Conservation (phyloP, 2,329 filamentous ascomycete species). For the Talaromyces amestolkiae region DNA sequence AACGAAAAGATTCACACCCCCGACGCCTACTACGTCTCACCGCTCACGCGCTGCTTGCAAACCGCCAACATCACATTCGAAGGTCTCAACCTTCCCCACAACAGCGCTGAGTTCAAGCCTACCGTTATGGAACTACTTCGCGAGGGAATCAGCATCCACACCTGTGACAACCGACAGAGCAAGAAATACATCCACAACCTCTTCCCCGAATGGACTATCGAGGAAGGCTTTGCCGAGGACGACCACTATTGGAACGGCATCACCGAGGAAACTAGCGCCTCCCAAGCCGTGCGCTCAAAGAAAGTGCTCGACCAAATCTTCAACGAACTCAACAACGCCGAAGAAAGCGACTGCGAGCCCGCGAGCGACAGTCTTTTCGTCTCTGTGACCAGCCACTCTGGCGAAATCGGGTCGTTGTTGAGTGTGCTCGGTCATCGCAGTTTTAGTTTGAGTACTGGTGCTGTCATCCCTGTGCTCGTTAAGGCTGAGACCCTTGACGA, state of each 20-base stretch:
- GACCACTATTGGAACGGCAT: slow-evolving; percentile 56
- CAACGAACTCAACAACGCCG: slow-evolving; percentile 11
- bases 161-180: slow-evolving; percentile 56
- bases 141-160: slow-evolving; percentile 59
- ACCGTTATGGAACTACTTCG: slow-evolving; percentile 57
- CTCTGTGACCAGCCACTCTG: slow-evolving; percentile 57
- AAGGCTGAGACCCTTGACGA: slow-evolving; percentile 36
- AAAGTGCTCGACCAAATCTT: slow-evolving; percentile 54
- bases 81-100: slow-evolving; percentile 43
- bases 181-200: slow-evolving; percentile 47
- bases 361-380: slow-evolving; percentile 39
- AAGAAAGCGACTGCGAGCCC: slow-evolving; percentile 2
- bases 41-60: slow-evolving; percentile 55
- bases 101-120: slow-evolving; percentile 47
- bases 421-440: slow-evolving; percentile 43
- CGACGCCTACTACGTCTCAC: slow-evolving; percentile 55
- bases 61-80: slow-evolving; percentile 56
- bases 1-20: slow-evolving; percentile 52
- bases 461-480: slow-evolving; percentile 52
- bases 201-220: slow-evolving; percentile 53
- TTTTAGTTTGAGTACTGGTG: slow-evolving; percentile 49
- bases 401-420: slow-evolving; percentile 55
- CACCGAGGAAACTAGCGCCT: slow-evolving; percentile 47
- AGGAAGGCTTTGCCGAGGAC: slow-evolving; percentile 52
- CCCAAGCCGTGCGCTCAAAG: slow-evolving; percentile 47